Base-by-base conservation (phyloP, 108 stramenopile genomes). In the Pseudonitzschia pungens region DNA sequence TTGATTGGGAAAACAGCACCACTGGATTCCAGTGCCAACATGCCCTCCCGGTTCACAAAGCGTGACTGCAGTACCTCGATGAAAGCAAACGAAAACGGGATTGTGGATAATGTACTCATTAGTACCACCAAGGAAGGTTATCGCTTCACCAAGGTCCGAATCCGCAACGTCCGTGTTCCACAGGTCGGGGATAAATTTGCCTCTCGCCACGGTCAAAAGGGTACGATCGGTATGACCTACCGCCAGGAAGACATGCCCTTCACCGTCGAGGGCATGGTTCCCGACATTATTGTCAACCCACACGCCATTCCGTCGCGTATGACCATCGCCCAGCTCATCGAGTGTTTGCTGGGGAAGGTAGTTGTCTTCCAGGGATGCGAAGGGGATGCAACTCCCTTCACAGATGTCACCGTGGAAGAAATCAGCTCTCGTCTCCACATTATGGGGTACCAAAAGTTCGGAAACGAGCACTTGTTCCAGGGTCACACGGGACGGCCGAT, bases 231-330 rank as follows among this genome's bases (percentile, higher is more conserved):
- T 26, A 98, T 99, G 97, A 97, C 96, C 10, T 98, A 97, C 66
- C 92, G 95, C 27, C 97, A 98, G 83, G 98, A 98, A 73, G 99
- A 99, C 72, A 99, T 99, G 98, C 99, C 99, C 12, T 99, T 97
- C 76, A 97, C 98, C 9, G 83, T 86, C 29, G 93, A 98, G 67
- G 99, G 99, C 33, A 96, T 99, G 70, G 90, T 93, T 8, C 99
- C 99, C 21, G 99, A 99, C 78, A 98, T 99, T 72, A 98, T 99
- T 88, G 96, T 99, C 43, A 99, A 99, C 80, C 98, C 99, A 0
- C 99, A 99, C 84, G 99, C 98, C 44, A 97, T 99, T 76, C 99
- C 99, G 65, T 96, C 95, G 28, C 97, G 99, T 72, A 99, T 99
- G 99, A 99, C 99, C 56, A 97, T 99, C 86, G 99, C 97, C 22